A percentile compares a stretch with the other conserved stretches of the same genome.
phyloP scores from a whole-genome alignment of 495 filamentous ascomycete genomes.

The Penicillium crystallinum region DNA sequence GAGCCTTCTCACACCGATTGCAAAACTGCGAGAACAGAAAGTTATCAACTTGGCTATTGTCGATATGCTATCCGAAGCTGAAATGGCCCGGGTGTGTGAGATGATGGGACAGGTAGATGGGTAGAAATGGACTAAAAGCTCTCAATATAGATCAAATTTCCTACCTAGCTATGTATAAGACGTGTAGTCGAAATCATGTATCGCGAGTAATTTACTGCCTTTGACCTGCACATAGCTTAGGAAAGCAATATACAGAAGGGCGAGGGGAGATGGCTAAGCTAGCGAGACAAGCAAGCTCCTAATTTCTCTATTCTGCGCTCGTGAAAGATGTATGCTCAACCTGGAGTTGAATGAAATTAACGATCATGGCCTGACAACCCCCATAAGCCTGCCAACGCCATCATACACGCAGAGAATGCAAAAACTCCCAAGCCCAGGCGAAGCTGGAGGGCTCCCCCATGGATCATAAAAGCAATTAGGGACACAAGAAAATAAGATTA shows the following conservation, averaged over 20 bases:
- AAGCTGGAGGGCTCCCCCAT: neutral
- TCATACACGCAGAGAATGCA: conserved; percentile 21
- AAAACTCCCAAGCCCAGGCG: conserved; percentile 5
- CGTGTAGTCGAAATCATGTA: too few species aligned
- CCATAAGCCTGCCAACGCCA: conserved; percentile 15
- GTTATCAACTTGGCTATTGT: too few species aligned
- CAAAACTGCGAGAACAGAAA: too few species aligned
- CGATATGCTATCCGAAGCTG: too few species aligned
- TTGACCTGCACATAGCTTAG: neutral
- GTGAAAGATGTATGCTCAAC: conserved; percentile 2
- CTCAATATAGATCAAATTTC: too few species aligned
- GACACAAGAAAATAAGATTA: conserved; percentile 18
- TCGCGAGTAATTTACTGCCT: too few species aligned
- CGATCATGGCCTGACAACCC: conserved; percentile 6
- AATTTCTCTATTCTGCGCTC: neutral
- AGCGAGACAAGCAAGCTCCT: neutral
- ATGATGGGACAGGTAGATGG: too few species aligned
- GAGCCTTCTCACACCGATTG: too few species aligned
- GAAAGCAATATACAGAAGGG: neutral
- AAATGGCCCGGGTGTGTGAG: too few species aligned
- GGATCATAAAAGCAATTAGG: conserved; percentile 10
- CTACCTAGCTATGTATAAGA: too few species aligned
- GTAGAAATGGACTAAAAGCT: too few species aligned
- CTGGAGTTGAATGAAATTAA: neutral
- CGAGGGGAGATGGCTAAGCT: neutral